Evolutionary conservation across 2,329 filamentous ascomycete genomes (phyloP).

Genomic region (Teratosphaeria viscida): DNA sequence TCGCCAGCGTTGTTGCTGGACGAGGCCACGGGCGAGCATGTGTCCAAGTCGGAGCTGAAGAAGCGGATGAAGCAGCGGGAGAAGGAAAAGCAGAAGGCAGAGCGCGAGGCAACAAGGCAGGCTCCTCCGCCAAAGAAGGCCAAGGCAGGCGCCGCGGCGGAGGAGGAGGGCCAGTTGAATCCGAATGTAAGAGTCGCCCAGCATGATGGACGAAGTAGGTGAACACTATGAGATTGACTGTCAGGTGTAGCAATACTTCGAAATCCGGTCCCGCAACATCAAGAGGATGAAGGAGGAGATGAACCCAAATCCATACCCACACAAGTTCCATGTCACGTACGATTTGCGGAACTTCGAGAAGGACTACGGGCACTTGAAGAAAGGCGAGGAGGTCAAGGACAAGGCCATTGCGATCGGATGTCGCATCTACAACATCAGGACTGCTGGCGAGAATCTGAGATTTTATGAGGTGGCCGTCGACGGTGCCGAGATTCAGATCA

Average conservation of each 20-base stretch:
- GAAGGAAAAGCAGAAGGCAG: conserved; percentile 77
- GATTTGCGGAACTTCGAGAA: conserved; percentile 70
- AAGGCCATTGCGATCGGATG: conserved; percentile 68
- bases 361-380: conserved; percentile 72
- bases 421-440: conserved; percentile 80
- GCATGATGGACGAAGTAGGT: background rate
- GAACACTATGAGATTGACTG: conserved; percentile 2
- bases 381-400: conserved; percentile 71
- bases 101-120: conserved; percentile 60
- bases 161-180: conserved; percentile 62
- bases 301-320: conserved; percentile 77
- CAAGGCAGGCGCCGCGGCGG: conserved; percentile 45
- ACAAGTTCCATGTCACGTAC: conserved; percentile 83
- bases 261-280: conserved; percentile 79
- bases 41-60: conserved; percentile 60
- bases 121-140: conserved; percentile 50
- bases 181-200: conserved; percentile 48
- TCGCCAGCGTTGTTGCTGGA: conserved; percentile 62
- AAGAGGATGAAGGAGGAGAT: conserved; percentile 64
- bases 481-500: conserved; percentile 74
- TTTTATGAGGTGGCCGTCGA: conserved; percentile 82
- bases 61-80: conserved; percentile 86
- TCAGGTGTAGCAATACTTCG: conserved; percentile 69
- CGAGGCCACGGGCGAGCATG: conserved; percentile 80
- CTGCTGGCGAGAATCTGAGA: conserved; percentile 70